phyloP scores from a whole-genome alignment of 805 yeast species.

The Wickerhamomyces xylosicus region DNA sequence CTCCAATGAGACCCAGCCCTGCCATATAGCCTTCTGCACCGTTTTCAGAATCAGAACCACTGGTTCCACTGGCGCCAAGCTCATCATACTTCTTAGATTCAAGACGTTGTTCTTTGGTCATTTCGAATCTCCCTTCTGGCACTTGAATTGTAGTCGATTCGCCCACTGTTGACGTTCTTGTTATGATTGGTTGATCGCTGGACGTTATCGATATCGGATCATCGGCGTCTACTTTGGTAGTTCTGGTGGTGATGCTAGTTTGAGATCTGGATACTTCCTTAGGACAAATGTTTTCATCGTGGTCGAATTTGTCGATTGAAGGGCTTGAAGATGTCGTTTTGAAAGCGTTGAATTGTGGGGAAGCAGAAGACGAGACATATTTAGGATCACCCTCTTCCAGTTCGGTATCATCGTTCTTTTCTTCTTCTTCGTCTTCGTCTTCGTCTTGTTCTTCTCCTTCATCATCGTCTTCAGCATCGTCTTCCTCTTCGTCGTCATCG shows the following conservation, averaged over 20 bases:
- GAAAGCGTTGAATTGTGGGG: neutral
- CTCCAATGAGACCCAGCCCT: slow-evolving; percentile 17
- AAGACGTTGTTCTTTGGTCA: slow-evolving; percentile 3
- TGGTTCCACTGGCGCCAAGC: no score
- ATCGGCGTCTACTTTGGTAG: slow-evolving; percentile 6
- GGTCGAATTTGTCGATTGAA: neutral
- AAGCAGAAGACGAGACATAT: slow-evolving; percentile 11
- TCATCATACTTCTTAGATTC: slow-evolving; percentile 6
- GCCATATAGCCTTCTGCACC: no score
- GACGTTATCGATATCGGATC: slow-evolving; percentile 10
- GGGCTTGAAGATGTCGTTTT: neutral
- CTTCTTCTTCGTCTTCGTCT: slow-evolving; percentile 1
- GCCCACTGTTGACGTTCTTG: slow-evolving; percentile 2
- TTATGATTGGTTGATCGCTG: slow-evolving; percentile 5
- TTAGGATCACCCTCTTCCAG: slow-evolving; percentile 10
- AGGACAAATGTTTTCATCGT: neutral
- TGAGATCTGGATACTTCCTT: neutral
- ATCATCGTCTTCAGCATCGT: slow-evolving; percentile 6
- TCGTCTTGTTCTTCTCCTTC: slow-evolving; percentile 8
- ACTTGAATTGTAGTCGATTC: slow-evolving; percentile 9
- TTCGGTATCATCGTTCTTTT: slow-evolving; percentile 1
- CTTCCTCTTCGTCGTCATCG: slow-evolving; percentile 16
- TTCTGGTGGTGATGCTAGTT: neutral
- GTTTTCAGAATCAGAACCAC: slow-evolving; percentile 14
- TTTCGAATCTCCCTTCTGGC: slow-evolving; percentile 15